phyloP scores from a whole-genome alignment of 116 monocot genomes.

The Phalaenopsis hybrid region DNA sequence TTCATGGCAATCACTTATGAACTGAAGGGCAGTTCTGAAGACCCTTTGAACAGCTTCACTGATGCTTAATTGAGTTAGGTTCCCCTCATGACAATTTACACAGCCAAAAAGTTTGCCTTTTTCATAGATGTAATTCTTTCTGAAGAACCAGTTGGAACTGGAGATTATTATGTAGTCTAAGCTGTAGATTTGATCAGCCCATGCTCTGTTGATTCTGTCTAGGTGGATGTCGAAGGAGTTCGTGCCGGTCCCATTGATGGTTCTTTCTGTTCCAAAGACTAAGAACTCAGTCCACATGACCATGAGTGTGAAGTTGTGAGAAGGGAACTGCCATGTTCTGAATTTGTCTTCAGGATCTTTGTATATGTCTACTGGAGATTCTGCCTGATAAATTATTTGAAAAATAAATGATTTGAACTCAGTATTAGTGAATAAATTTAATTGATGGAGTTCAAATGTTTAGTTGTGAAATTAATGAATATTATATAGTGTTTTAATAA shows the following conservation, averaged over 20 bases:
- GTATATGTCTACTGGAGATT: conserved; percentile 25
- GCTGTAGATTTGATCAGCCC: conserved; percentile 22
- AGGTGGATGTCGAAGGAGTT: conserved; percentile 31
- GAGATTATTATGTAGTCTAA: conserved; percentile 30
- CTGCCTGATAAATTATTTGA: conserved; percentile 28
- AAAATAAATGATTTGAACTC: not conserved
- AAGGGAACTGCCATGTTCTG: conserved; percentile 43
- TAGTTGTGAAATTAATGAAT: no score
- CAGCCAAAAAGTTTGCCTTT: conserved; percentile 32
- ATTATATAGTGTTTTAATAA: no score
- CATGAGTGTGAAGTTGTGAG: conserved; percentile 52
- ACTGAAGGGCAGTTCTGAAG: conserved; percentile 23
- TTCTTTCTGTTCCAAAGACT: conserved; percentile 26
- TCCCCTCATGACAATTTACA: conserved; percentile 31
- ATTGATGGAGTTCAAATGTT: no score
- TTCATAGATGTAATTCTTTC: conserved; percentile 27
- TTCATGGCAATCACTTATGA: conserved; percentile 13
- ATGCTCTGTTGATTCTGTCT: conserved; percentile 30
- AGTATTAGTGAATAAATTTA: not conserved
- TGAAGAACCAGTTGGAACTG: conserved; percentile 35
- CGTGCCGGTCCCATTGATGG: conserved; percentile 16
- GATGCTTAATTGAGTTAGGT: conserved; percentile 15
- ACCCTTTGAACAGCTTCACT: conserved; percentile 20
- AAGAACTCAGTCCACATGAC: conserved; percentile 42
- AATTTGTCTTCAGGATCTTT: conserved; percentile 29